Evolutionary conservation across 495 filamentous ascomycete species (phyloP).

Genomic region (Penicillium angulare): DNA sequence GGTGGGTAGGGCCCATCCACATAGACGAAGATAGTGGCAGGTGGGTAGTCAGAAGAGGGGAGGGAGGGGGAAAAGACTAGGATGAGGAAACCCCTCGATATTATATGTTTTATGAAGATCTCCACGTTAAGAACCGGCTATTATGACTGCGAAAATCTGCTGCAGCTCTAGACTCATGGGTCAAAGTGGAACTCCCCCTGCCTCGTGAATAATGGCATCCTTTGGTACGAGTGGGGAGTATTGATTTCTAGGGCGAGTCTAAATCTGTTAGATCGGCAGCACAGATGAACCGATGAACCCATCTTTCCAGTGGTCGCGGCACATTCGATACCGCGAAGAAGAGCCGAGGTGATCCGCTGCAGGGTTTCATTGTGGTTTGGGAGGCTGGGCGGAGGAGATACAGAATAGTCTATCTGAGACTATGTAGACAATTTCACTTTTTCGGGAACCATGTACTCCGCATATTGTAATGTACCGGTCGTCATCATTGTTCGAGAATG

Average conservation of each 20-base stretch:
- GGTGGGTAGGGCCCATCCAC: conserved; percentile 10
- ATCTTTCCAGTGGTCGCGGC: background rate
- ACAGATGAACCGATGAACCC: conserved; percentile 1
- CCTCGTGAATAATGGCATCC: background rate
- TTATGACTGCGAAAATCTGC: conserved; percentile 5
- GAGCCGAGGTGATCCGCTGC: background rate
- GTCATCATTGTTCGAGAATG: too few species aligned
- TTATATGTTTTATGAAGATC: conserved; percentile 20
- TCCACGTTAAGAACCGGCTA: conserved; percentile 7
- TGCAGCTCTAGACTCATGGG: conserved; percentile 13
- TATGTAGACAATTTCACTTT: too few species aligned
- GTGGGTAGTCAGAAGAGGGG: background rate
- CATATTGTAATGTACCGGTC: too few species aligned
- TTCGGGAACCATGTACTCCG: too few species aligned
- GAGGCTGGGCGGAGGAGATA: too few species aligned
- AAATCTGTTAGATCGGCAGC: conserved; percentile 13
- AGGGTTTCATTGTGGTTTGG: too few species aligned
- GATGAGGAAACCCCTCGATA: conserved; percentile 6
- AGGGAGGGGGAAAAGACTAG: background rate
- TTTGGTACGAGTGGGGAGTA: conserved; percentile 14
- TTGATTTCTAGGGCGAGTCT: conserved; percentile 17
- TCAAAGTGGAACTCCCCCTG: conserved; percentile 7
- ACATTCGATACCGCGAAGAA: too few species aligned
- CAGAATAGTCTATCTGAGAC: too few species aligned
- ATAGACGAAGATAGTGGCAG: background rate